phyloP scores from a whole-genome alignment of 345 rosid genomes.

The Brassica incana region DNA sequence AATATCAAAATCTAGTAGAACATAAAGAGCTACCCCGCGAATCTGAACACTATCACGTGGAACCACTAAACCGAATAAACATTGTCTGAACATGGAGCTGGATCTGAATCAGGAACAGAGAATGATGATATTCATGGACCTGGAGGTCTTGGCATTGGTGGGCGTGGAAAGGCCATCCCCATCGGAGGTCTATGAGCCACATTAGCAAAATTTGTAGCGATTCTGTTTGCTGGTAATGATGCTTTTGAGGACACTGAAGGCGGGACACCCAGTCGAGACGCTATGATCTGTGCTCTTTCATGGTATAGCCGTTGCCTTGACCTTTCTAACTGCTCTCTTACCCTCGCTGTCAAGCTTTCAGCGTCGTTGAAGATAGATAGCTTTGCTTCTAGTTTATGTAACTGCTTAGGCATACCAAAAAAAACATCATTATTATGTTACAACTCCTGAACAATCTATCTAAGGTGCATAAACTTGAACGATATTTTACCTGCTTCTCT shows the following conservation, averaged over 20 bases:
- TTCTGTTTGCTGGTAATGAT: slow-evolving; percentile 65
- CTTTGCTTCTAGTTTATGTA: slow-evolving; percentile 85
- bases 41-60: slow-evolving; percentile 21
- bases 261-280: slow-evolving; percentile 76
- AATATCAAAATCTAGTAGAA: background rate
- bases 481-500: slow-evolving; percentile 78
- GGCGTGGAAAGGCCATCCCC: slow-evolving; percentile 60
- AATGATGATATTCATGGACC: background rate
- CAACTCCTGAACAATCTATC: background rate
- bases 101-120: slow-evolving; percentile 41
- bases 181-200: slow-evolving; percentile 70
- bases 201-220: slow-evolving; percentile 60
- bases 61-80: slow-evolving; percentile 28
- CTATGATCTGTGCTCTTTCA: slow-evolving; percentile 92
- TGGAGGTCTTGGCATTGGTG: slow-evolving; percentile 66
- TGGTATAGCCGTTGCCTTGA: slow-evolving; percentile 86
- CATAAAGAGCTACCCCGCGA: slow-evolving; percentile 15
- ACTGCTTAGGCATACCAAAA: slow-evolving; percentile 44
- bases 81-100: slow-evolving; percentile 42
- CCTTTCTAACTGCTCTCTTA: slow-evolving; percentile 89
- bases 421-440: background rate
- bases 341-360: slow-evolving; percentile 63
- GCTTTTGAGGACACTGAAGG: slow-evolving; percentile 61
- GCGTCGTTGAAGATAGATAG: slow-evolving; percentile 76
- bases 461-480: slow-evolving; percentile 11